Evolutionary conservation across 345 rosid genomes (phyloP), one percentile per base, ranked within the genome.

Genomic region (Hibiscus mutabilis): DNA sequence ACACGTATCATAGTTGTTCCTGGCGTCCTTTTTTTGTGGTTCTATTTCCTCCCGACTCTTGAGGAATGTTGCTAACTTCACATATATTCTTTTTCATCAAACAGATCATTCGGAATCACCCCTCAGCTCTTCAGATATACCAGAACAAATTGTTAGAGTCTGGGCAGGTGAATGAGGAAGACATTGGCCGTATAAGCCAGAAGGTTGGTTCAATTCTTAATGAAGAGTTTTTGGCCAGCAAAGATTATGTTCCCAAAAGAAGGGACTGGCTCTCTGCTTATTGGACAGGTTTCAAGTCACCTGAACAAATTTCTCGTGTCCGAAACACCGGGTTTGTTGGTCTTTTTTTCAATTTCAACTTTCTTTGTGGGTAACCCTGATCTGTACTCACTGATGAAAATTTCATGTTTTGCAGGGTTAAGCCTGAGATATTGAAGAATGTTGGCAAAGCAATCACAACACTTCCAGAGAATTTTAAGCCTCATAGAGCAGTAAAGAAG

Each of bases 261-360:
- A 87, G 93, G 76, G 96, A 88, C 60, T 91, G 93, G 96, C 96
- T 91, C 74, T 84, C 93, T 7, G 83, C 93, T 74, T 84, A 88
- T 74, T 91, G 96, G 96, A 58, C 87, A 75, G 89, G 96, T 55
- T 91, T 87, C 68, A 87, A 87, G 81, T 87, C 93, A 69, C 93
- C 96, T 31, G 89, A 91, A 76, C 92, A 88, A 71, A 77, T 88
- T 71, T 91, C 96, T 35, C 88, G 93, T 70, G 74, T 87, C 72
- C 74, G 96, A 71, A 91, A 91, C 78, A 91, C 96, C 37, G 92
- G 92, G 91, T 88, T 72, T 67, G 70, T 21, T 59, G 52, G 21
- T 35, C 6, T 14, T 19, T 69, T 73, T 75, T 15, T 16, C 5
- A 29, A 8, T 19, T 25, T 74, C 16, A 15, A 69, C 4, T 15